phyloP scores from a whole-genome alignment of 2,329 filamentous ascomycete genomes.

The Ustilaginoidea virens region DNA sequence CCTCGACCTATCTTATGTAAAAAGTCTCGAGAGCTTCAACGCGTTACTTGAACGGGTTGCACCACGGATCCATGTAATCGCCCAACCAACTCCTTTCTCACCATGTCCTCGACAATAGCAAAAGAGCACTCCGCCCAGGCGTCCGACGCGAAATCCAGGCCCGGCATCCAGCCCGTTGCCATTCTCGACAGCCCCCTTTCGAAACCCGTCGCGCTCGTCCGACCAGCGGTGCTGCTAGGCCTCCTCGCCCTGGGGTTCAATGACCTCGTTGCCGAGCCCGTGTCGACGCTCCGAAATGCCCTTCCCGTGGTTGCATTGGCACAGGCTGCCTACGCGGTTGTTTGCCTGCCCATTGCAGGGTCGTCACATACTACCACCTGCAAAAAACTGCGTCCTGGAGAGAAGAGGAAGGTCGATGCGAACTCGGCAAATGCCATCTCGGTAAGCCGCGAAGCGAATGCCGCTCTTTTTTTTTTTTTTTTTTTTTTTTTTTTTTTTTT shows the following conservation, averaged over 20 bases:
- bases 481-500: no score
- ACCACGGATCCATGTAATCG: no score
- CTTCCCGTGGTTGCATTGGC: constrained; percentile 47
- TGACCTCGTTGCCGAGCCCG: constrained; percentile 54
- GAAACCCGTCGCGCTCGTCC: constrained; percentile 44
- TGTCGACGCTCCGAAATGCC: constrained; percentile 42
- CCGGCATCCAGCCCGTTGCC: constrained; percentile 20
- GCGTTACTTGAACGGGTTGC: no score
- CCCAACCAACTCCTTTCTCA: no score
- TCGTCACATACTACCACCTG: constrained; percentile 21
- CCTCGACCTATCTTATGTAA: no score
- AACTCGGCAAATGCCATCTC: constrained; percentile 28
- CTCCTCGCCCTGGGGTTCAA: constrained; percentile 49
- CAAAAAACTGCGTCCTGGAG: constrained; percentile 36
- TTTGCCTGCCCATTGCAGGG: constrained; percentile 48
- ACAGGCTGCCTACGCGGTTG: constrained; percentile 46
- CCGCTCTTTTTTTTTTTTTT: background rate
- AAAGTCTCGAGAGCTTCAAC: no score
- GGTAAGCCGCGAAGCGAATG: constrained; percentile 29
- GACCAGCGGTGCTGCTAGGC: constrained; percentile 51
- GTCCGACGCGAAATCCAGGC: constrained; percentile 13
- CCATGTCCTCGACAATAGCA: constrained; percentile 22
- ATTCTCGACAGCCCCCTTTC: constrained; percentile 22
- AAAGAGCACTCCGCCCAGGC: constrained; percentile 15
- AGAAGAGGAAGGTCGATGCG: constrained; percentile 35